A percentile compares a stretch with the other conserved stretches of the same genome.
These are phyloP conservation scores for Panicum virgatum DNA, from an alignment of 202 grass and related monocot genomes.

Conservation along the genomic window DNA sequence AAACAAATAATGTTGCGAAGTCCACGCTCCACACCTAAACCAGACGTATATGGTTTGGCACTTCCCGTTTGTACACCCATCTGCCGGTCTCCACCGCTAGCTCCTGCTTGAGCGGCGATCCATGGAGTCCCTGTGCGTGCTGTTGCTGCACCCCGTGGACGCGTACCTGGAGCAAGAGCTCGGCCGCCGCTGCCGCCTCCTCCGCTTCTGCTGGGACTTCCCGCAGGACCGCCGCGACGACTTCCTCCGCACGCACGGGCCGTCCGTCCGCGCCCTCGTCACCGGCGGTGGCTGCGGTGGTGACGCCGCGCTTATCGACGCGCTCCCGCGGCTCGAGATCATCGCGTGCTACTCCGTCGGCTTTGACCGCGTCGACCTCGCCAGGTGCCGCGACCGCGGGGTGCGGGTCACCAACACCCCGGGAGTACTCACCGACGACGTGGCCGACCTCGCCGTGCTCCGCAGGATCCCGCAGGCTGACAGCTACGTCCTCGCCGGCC, in stretches of 20 bases:
- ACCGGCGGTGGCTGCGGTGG: constrained; percentile 6
- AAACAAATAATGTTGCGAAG: too few species aligned
- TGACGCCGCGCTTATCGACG: constrained; percentile 42
- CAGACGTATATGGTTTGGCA: too few species aligned
- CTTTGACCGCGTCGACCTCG: constrained; percentile 55
- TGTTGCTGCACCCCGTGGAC: constrained; percentile 34
- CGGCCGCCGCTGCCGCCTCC: constrained; percentile 33
- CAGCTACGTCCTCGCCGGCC: constrained; percentile 46
- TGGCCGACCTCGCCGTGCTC: constrained; percentile 60
- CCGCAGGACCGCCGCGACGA: constrained; percentile 17
- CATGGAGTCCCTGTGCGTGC: constrained; percentile 54
- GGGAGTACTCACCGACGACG: constrained; percentile 66
- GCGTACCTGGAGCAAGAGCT: constrained; percentile 62
- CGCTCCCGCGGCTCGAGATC: constrained; percentile 55
- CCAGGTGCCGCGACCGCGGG: constrained; percentile 49
- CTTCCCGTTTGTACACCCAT: too few species aligned
- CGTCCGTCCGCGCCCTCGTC: constrained; percentile 49
- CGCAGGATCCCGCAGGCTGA: constrained; percentile 44
- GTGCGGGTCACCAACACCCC: constrained; percentile 67
- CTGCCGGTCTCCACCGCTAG: too few species aligned
- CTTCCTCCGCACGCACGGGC: constrained; percentile 36
- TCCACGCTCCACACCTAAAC: too few species aligned
- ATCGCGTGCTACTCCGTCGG: constrained; percentile 63
- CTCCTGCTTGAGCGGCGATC: background rate
- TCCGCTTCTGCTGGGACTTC: constrained; percentile 45